phyloP scores from a whole-genome alignment of 768 basidiomycete species.

The Rhizopogon vinicolor region DNA sequence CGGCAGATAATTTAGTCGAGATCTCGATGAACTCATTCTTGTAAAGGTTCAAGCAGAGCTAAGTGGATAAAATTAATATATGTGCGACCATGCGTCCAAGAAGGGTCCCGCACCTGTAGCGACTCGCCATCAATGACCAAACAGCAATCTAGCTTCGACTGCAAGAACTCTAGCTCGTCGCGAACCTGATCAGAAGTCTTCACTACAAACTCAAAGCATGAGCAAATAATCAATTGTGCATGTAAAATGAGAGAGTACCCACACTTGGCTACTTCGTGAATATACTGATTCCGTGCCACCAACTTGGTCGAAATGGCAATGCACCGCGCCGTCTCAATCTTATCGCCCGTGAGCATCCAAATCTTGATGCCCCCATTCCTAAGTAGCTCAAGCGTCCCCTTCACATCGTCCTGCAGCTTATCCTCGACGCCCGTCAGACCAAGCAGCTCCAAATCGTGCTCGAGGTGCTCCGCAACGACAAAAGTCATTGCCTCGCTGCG shows the following conservation, averaged over 20 bases:
- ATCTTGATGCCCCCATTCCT: slow-evolving; percentile 97
- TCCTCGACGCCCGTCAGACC: slow-evolving; percentile 99
- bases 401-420: slow-evolving; percentile 96
- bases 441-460: slow-evolving; percentile 86
- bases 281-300: slow-evolving; percentile 94
- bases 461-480: slow-evolving; percentile 74
- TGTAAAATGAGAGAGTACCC: slow-evolving; percentile 6
- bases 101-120: slow-evolving; percentile 58
- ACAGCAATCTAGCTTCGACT: slow-evolving; percentile 94
- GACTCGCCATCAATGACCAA: slow-evolving; percentile 98
- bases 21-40: slow-evolving; percentile 94
- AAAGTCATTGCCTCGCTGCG: slow-evolving; percentile 76
- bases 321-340: slow-evolving; percentile 97
- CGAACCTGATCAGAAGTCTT: slow-evolving; percentile 79
- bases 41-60: slow-evolving; percentile 92
- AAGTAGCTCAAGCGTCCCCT: slow-evolving; percentile 85
- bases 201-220: slow-evolving; percentile 45
- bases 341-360: slow-evolving; percentile 99
- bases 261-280: slow-evolving; percentile 95
- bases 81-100: not conserved
- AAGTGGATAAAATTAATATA: slow-evolving; percentile 1
- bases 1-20: slow-evolving; percentile 91
- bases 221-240: not conserved
- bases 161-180: slow-evolving; percentile 88
- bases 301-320: slow-evolving; percentile 97